Evolutionary conservation across 1,139 yeast genomes (phyloP).

Genomic region (Diutina rugosa): DNA sequence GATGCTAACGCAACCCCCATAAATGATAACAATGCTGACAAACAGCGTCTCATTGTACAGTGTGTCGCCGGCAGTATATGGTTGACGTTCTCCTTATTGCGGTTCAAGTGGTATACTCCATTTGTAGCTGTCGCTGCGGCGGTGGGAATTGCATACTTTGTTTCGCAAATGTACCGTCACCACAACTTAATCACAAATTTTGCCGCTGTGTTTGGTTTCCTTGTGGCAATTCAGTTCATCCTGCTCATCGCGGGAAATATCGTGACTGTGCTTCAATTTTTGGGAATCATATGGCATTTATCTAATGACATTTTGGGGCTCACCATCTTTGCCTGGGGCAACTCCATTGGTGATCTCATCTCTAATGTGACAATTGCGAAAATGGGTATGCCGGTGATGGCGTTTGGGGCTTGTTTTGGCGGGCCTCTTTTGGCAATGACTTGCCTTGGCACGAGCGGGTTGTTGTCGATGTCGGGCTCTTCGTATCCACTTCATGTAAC

Average conservation of each 20-base stretch:
- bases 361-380: conserved; percentile 75
- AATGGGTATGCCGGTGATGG: conserved; percentile 87
- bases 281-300: conserved; percentile 47
- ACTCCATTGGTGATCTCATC: conserved; percentile 80
- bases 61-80: neutral
- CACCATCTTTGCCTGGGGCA: conserved; percentile 86
- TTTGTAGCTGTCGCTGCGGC: neutral
- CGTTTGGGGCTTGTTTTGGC: conserved; percentile 89
- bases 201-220: conserved; percentile 46
- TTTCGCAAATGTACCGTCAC: neutral
- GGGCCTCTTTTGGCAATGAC: conserved; percentile 49
- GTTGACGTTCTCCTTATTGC: neutral
- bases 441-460: neutral
- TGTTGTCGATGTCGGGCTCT: neutral
- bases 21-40: neutral
- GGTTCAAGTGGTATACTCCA: neutral
- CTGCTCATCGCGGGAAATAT: conserved; percentile 68
- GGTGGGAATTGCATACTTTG: neutral
- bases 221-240: conserved; percentile 59
- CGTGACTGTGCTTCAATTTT: conserved; percentile 50
- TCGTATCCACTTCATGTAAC: neutral
- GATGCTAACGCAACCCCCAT: neutral
- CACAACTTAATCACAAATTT: conserved; percentile 2
- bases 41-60: neutral
- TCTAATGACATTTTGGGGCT: conserved; percentile 57